Percentiles rank a stretch among this genome's conserved stretches.
Conservation (phyloP, 139 green algal genomes). For the Pycnococcus provasolii region DNA sequence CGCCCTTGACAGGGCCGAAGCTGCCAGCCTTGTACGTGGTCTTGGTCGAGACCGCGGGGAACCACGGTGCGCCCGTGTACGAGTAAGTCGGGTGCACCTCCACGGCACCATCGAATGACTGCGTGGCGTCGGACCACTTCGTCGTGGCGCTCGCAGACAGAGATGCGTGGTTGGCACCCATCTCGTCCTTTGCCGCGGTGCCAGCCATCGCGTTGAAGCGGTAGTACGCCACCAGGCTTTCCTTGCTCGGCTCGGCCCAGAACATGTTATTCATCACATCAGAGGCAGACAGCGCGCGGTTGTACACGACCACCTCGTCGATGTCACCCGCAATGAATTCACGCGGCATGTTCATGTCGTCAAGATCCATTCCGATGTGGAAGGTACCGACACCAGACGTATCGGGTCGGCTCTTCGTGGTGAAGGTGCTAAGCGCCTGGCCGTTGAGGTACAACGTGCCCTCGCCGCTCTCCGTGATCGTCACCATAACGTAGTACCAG, state of each 20-base stretch:
- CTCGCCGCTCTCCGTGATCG: conserved; percentile 17
- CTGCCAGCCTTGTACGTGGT: neutral
- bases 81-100: conserved; percentile 9
- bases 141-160: conserved; percentile 2
- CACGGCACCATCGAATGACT: conserved; percentile 5
- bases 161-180: neutral
- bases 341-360: conserved; percentile 21
- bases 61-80: conserved; percentile 23
- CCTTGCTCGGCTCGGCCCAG: neutral
- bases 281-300: conserved; percentile 7
- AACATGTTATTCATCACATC: conserved; percentile 11
- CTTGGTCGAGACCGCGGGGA: conserved; percentile 17
- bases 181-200: conserved; percentile 4
- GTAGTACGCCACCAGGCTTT: conserved; percentile 20
- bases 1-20: conserved; percentile 5
- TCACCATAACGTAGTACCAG: conserved; percentile 32
- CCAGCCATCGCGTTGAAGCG: conserved; percentile 11
- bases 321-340: conserved; percentile 28
- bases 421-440: conserved; percentile 4
- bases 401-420: conserved; percentile 18
- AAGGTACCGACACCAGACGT: conserved; percentile 11
- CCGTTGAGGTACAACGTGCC: conserved; percentile 29
- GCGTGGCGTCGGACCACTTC: neutral
- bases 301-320: conserved; percentile 26
- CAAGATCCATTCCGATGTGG: conserved; percentile 26